Percentiles rank a stretch among this genome's conserved stretches.
These are phyloP conservation scores for Russula lepida DNA, from an alignment of 768 basidiomycete species.

Conservation along the genomic window DNA sequence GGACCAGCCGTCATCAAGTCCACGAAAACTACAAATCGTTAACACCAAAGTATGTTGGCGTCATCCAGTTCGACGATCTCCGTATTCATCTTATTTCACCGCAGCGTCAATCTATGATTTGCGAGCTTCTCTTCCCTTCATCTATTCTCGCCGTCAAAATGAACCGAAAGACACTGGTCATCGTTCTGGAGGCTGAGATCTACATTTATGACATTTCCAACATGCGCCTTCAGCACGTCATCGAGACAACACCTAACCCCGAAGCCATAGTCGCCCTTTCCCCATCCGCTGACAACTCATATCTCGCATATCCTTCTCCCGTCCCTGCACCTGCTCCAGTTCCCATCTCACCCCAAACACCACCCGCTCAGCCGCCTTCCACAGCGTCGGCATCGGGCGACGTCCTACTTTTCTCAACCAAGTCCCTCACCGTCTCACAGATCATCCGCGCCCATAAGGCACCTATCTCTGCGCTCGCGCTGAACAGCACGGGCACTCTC, in stretches of 20 bases:
- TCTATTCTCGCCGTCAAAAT: constrained; percentile 96
- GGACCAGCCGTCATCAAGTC: constrained; percentile 84
- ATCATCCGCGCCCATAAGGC: constrained; percentile 96
- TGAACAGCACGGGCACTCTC: constrained; percentile 81
- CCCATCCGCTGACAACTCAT: constrained; percentile 86
- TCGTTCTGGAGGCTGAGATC: constrained; percentile 94
- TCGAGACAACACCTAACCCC: constrained; percentile 93
- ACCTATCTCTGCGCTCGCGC: constrained; percentile 77
- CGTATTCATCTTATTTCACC: background rate
- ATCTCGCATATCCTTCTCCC: constrained; percentile 93
- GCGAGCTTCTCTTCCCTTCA: constrained; percentile 95
- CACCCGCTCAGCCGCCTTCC: constrained; percentile 28
- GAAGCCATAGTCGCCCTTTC: constrained; percentile 94
- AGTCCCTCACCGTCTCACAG: constrained; percentile 85
- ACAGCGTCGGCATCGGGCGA: constrained; percentile 54
- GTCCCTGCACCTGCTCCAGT: constrained; percentile 71
- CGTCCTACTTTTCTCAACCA: constrained; percentile 91
- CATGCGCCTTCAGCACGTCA: constrained; percentile 94
- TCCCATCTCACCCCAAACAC: constrained; percentile 34
- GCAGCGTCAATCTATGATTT: constrained; percentile 89
- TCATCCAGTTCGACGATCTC: too few relatives aligned
- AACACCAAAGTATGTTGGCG: constrained; percentile 79
- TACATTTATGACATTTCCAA: constrained; percentile 99
- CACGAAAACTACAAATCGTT: constrained; percentile 91
- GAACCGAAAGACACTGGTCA: constrained; percentile 92